Evolutionary conservation across 495 filamentous ascomycete genomes (phyloP).

Genomic region (Penicillium dipodomyicola): DNA sequence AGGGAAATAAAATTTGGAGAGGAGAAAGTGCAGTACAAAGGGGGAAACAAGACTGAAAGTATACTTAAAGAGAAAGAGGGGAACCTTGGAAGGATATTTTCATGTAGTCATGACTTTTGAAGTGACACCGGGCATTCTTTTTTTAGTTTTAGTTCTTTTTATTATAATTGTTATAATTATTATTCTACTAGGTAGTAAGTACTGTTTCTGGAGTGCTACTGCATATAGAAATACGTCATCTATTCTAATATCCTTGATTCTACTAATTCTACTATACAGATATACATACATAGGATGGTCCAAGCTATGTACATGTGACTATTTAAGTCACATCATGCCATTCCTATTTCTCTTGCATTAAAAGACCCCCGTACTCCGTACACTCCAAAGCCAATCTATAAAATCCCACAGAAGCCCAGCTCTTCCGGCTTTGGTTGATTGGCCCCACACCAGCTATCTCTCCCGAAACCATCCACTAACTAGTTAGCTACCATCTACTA

Average conservation of each 20-base stretch:
- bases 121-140: conserved; percentile 10
- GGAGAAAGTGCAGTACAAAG: conserved; percentile 12
- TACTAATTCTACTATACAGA: too few species aligned
- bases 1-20: not conserved
- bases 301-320: not conserved
- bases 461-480: not conserved
- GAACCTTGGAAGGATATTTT: conserved; percentile 6
- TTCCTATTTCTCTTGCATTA: not conserved
- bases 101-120: conserved; percentile 11
- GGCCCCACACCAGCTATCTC: too few species aligned
- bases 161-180: too few species aligned
- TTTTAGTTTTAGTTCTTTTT: not conserved
- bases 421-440: too few species aligned
- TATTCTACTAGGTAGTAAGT: too few species aligned
- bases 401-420: too few species aligned
- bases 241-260: not conserved
- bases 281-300: too few species aligned
- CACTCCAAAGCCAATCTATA: too few species aligned
- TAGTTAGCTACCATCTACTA: too few species aligned
- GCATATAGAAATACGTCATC: not conserved
- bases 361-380: not conserved
- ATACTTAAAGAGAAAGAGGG: conserved; percentile 20
- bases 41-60: conserved; percentile 9
- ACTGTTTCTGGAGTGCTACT: not conserved
- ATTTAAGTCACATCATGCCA: not conserved